phyloP scores from a whole-genome alignment of 2,329 filamentous ascomycete species.

The Botrytis squamosa region DNA sequence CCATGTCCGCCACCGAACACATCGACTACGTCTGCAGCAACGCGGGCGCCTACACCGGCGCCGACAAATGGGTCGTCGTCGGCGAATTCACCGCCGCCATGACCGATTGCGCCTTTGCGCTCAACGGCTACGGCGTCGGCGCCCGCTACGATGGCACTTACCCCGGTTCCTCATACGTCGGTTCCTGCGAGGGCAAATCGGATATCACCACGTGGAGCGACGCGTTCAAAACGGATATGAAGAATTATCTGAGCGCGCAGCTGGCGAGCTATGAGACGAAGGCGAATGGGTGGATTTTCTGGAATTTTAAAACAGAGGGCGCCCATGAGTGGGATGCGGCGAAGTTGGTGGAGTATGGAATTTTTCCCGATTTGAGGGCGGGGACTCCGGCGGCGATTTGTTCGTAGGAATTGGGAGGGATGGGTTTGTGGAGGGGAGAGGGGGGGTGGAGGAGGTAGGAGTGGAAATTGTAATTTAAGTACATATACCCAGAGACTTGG shows the following conservation, averaged over 20 bases:
- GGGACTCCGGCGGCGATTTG: not conserved
- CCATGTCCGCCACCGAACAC: conserved; percentile 52
- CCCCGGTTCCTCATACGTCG: conserved; percentile 47
- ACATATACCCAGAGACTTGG: conserved; percentile 13
- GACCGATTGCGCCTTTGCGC: conserved; percentile 56
- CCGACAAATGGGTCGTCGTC: conserved; percentile 65
- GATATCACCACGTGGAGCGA: conserved; percentile 47
- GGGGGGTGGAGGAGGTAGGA: no score
- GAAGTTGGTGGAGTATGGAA: conserved; percentile 47
- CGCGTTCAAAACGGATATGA: conserved; percentile 46
- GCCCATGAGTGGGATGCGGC: conserved; percentile 55
- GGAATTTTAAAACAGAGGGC: conserved; percentile 58
- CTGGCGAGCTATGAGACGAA: conserved; percentile 51
- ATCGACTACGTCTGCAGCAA: conserved; percentile 55
- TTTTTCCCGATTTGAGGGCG: conserved; percentile 47
- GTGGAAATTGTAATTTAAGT: not conserved
- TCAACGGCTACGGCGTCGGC: conserved; percentile 57
- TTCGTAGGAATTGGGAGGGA: not conserved
- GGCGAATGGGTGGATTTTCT: conserved; percentile 55
- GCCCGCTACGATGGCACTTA: conserved; percentile 57
- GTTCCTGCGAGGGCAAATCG: conserved; percentile 54
- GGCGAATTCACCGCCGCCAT: conserved; percentile 69
- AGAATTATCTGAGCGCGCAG: conserved; percentile 55
- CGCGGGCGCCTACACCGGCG: conserved; percentile 47
- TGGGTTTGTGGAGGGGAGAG: not conserved